Conservation (phyloP, 306 rosid genomes). For the Quercus berberidifolia region DNA sequence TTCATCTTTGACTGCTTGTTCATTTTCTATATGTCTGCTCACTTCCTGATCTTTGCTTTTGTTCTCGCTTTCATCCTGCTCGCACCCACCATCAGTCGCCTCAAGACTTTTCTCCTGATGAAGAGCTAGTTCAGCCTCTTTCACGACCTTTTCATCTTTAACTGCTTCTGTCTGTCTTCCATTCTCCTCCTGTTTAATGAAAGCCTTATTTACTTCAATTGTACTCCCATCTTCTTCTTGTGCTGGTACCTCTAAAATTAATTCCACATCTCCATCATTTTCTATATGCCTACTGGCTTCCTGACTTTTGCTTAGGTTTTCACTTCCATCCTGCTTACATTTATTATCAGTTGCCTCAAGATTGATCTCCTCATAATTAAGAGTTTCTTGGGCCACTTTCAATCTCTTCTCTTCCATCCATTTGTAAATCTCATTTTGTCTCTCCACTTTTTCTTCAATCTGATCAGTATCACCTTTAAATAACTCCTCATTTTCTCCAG, state of each 20-base stretch:
- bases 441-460: conserved; percentile 37
- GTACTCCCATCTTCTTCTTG: conserved; percentile 12
- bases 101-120: conserved; percentile 13
- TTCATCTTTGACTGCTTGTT: too few species aligned
- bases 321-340: conserved; percentile 15
- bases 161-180: conserved; percentile 1
- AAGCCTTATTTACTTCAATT: conserved; percentile 10
- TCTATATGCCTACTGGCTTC: conserved; percentile 7
- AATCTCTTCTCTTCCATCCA: conserved; percentile 20
- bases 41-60: conserved; percentile 6
- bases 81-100: conserved; percentile 10
- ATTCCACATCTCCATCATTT: conserved; percentile 5
- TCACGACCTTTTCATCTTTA: background rate
- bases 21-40: conserved; percentile 3
- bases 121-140: conserved; percentile 15
- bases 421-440: conserved; percentile 22
- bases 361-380: background rate
- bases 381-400: conserved; percentile 27
- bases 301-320: conserved; percentile 11
- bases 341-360: conserved; percentile 18
- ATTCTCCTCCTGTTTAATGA: conserved; percentile 5
- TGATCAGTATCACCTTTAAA: conserved; percentile 29
- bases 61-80: conserved; percentile 20
- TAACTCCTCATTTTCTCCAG: conserved; percentile 33
- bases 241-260: background rate